Percentiles rank a stretch among this genome's conserved stretches.
Evolutionary conservation across 805 yeast genomes (phyloP).

Genomic region (Wickerhamiella azyma): DNA sequence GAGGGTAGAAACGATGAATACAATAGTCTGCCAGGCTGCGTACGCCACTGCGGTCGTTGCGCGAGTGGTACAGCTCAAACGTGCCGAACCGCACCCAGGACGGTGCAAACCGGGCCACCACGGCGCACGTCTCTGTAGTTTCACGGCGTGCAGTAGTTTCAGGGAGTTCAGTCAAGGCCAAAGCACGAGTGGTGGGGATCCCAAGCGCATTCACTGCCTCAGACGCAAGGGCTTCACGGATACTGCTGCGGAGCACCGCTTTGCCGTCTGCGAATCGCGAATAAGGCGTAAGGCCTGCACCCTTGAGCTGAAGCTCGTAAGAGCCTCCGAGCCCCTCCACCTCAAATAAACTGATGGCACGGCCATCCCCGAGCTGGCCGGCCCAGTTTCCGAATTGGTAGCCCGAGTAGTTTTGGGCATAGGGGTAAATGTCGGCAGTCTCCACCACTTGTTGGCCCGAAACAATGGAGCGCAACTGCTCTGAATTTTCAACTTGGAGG

Average conservation of each 20-base stretch:
- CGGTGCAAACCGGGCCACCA: slow-evolving; percentile 71
- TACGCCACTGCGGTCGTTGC: slow-evolving; percentile 54
- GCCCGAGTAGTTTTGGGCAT: slow-evolving; percentile 88
- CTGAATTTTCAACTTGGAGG: slow-evolving; percentile 37
- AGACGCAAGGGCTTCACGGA: slow-evolving; percentile 75
- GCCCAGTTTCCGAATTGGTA: slow-evolving; percentile 95
- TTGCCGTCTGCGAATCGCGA: slow-evolving; percentile 95
- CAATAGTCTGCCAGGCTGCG: slow-evolving; percentile 56
- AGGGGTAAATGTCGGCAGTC: slow-evolving; percentile 48
- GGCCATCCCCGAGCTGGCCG: slow-evolving; percentile 93
- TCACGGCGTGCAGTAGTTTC: slow-evolving; percentile 62
- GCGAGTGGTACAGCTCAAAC: slow-evolving; percentile 67
- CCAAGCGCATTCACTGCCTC: slow-evolving; percentile 72
- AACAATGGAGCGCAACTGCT: slow-evolving; percentile 41
- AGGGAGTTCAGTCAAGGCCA: slow-evolving; percentile 60
- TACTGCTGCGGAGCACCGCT: slow-evolving; percentile 77
- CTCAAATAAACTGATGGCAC: slow-evolving; percentile 75
- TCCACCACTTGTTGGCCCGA: slow-evolving; percentile 43
- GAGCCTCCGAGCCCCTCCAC: slow-evolving; percentile 32
- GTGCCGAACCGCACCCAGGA: slow-evolving; percentile 82
- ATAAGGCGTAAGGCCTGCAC: slow-evolving; percentile 83
- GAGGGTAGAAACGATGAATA: slow-evolving; percentile 45
- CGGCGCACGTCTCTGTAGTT: slow-evolving; percentile 66
- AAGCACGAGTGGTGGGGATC: slow-evolving; percentile 75
- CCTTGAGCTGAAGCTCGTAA: slow-evolving; percentile 73